Evolutionary conservation across 2,329 filamentous ascomycete genomes (phyloP).

Genomic region (Harringtonia aguacate): DNA sequence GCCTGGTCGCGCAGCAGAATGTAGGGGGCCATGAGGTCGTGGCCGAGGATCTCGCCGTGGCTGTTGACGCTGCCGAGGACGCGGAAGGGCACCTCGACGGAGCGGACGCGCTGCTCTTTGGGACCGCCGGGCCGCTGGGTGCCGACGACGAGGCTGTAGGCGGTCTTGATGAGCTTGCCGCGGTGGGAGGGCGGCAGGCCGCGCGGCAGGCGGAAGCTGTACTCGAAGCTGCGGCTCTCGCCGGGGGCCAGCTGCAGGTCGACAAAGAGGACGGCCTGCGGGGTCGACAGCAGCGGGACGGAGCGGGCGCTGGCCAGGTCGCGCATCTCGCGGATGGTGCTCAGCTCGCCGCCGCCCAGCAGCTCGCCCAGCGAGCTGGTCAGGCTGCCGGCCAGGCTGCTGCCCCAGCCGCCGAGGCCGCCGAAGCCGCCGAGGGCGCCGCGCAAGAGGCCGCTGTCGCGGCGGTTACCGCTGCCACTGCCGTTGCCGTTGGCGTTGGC

Average conservation of each 20-base stretch:
- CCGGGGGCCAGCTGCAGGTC: slow-evolving; percentile 80
- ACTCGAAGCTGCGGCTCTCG: slow-evolving; percentile 79
- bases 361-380: slow-evolving; percentile 82
- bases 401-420: slow-evolving; percentile 82
- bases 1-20: slow-evolving; percentile 81
- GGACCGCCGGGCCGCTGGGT: slow-evolving; percentile 75
- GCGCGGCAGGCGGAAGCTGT: slow-evolving; percentile 73
- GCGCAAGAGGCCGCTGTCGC: slow-evolving; percentile 69
- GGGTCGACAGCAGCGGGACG: slow-evolving; percentile 85
- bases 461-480: slow-evolving; percentile 37
- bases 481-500: neutral
- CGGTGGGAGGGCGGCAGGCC: slow-evolving; percentile 86
- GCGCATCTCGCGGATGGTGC: slow-evolving; percentile 92
- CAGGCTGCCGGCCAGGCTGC: slow-evolving; percentile 66
- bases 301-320: slow-evolving; percentile 75
- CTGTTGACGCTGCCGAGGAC: slow-evolving; percentile 88
- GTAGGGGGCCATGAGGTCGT: slow-evolving; percentile 91
- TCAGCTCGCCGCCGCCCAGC: slow-evolving; percentile 76
- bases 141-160: slow-evolving; percentile 82
- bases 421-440: slow-evolving; percentile 77
- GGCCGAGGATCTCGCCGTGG: slow-evolving; percentile 77
- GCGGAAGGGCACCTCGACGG: slow-evolving; percentile 87
- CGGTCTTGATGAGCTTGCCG: slow-evolving; percentile 88
- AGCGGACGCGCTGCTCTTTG: slow-evolving; percentile 73
- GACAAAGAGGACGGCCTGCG: slow-evolving; percentile 92